Base-by-base conservation (phyloP, 2,329 filamentous ascomycete species). In the Lecanicillium sp. region DNA sequence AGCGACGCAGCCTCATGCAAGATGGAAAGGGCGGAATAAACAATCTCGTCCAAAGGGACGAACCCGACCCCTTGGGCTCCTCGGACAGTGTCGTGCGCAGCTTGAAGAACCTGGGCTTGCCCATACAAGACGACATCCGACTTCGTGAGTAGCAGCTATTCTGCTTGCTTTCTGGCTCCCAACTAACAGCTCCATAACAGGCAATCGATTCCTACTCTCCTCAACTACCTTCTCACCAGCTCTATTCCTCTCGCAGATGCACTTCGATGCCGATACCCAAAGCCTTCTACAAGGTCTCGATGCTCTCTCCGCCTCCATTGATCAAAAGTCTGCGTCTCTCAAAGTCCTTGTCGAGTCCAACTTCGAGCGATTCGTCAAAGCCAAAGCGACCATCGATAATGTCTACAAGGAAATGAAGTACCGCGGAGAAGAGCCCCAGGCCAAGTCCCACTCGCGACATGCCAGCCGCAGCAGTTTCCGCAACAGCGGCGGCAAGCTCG, bases 321-420 rank as follows among this genome's bases (percentile, higher is more conserved):
- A 97, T 60, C 88, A 97, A 68, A 98, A 98, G 67, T 96, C 91
- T 0, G 93, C 91, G 0, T 96, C 90, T 4, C 78, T 98, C 52
- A 98, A 98, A 64, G 87, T 95, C 10, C 77, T 98, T 15, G 93
- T 98, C 20, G 93, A 98, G 66, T 91, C 88, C 54, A 98, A 98
- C 65, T 98, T 98, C 62, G 94, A 98, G 67, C 86, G 91, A 55
- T 98, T 98, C 70, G 93, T 98, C 48, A 86, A 89, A 54, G 93
- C 93, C 36, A 98, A 98, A 67, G 88, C 91, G 15, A 97, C 91
- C 7, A 97, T 98, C 60, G 93, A 98, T 69, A 95, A 95, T 68
- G 93, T 98, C 44, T 98, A 98, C 69, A 94, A 84, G 53, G 93
- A 98, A 66, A 98, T 98, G 93, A 95, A 80, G 75, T 90, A 73